A percentile compares a stretch with the other conserved stretches of the same genome.
phyloP scores from a whole-genome alignment of 331 rosid genomes.

The Phaseolus coccineus region DNA sequence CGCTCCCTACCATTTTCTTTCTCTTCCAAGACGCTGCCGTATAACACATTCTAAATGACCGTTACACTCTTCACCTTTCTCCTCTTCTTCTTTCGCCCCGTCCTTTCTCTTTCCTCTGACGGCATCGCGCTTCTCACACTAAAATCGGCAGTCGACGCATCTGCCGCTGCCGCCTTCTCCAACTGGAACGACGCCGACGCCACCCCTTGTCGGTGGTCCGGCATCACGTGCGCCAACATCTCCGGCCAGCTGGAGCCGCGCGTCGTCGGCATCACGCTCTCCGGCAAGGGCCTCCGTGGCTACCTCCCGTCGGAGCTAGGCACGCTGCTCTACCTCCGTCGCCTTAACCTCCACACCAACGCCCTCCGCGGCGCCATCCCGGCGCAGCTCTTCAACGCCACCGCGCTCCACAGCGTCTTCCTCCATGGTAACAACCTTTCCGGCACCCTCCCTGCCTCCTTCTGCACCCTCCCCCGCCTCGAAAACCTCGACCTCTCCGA shows the following conservation, averaged over 20 bases:
- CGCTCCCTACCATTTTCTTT: not conserved
- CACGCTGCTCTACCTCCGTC: conserved; percentile 77
- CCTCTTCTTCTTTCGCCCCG: conserved; percentile 1
- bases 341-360: conserved; percentile 82
- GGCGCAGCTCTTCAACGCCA: conserved; percentile 84
- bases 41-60: conserved; percentile 31
- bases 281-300: conserved; percentile 83
- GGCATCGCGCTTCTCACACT: conserved; percentile 93
- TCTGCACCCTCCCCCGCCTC: conserved; percentile 74
- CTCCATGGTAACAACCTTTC: conserved; percentile 92
- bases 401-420: conserved; percentile 79
- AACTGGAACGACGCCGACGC: conserved; percentile 83
- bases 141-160: conserved; percentile 80
- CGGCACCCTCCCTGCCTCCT: conserved; percentile 70
- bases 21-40: conserved; percentile 36
- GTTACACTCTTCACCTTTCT: not conserved
- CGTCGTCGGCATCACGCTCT: conserved; percentile 80
- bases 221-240: conserved; percentile 81
- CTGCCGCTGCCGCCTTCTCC: conserved; percentile 56
- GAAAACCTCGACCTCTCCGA: conserved; percentile 91
- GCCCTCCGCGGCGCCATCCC: conserved; percentile 81
- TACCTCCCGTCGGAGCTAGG: conserved; percentile 97
- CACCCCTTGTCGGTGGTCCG: conserved; percentile 86
- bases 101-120: conserved; percentile 73
- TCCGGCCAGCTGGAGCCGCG: conserved; percentile 69